phyloP scores from a whole-genome alignment of 2,329 filamentous ascomycete species.

The Berkeleyomyces basicola region DNA sequence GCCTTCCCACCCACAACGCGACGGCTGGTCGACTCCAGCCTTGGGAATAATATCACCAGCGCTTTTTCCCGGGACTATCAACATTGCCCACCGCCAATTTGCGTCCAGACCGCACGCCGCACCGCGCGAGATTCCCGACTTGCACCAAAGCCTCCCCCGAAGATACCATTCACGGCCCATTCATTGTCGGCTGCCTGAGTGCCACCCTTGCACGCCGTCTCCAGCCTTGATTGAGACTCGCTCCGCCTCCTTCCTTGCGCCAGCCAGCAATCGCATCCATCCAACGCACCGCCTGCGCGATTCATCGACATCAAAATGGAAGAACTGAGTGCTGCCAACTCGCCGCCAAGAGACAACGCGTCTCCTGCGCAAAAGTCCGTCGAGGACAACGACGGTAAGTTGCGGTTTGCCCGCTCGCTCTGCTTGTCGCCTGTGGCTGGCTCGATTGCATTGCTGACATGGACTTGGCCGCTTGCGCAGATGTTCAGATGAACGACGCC shows the following conservation, averaged over 20 bases:
- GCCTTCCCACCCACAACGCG: slow-evolving; percentile 2
- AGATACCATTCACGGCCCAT: no score
- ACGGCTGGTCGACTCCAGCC: slow-evolving; percentile 2
- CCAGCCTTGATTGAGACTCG: not conserved
- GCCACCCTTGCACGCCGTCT: not conserved
- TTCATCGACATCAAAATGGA: slow-evolving; percentile 6
- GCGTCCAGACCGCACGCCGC: not conserved
- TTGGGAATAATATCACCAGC: not conserved
- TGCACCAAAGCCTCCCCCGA: not conserved
- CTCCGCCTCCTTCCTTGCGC: not conserved
- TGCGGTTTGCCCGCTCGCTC: not conserved
- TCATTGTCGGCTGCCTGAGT: not conserved
- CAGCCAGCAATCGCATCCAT: not conserved
- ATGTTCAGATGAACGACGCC: slow-evolving; percentile 47
- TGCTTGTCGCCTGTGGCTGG: not conserved
- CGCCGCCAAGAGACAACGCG: slow-evolving; percentile 3
- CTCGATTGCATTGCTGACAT: not conserved
- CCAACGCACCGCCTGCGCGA: not conserved
- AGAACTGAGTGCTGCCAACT: not conserved
- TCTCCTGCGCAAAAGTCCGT: not conserved
- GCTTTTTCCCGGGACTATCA: not conserved
- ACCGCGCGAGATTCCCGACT: not conserved
- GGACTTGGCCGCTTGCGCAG: slow-evolving; percentile 21
- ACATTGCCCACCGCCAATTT: not conserved
- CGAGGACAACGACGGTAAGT: slow-evolving; percentile 13